Evolutionary conservation across 768 basidiomycete species (phyloP), one percentile per base, ranked within the genome.

Genomic region (Boletus huronensis): DNA sequence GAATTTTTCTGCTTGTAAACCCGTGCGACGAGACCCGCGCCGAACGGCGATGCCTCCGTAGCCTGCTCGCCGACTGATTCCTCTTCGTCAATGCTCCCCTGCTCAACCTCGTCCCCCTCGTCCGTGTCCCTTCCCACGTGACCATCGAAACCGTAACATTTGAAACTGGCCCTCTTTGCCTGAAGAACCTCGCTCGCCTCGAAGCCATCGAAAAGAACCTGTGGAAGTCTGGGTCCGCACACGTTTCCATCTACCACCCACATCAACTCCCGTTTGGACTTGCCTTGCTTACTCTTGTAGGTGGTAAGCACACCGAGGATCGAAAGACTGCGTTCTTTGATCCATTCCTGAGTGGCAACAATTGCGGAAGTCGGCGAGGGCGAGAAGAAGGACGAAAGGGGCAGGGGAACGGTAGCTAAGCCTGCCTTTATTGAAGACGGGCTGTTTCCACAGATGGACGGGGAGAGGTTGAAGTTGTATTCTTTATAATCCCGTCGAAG

Each of bases 401-500:
- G 76, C 5, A 89, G 64, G 3, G 93, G 94, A 17, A 98, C 88
- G 3, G 92, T 89, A 1, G 91, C 82, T 13, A 99, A 73, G 6
- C 96, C 94, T 1, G 84, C 84, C 53, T 79, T 80, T 38, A 91
- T 74, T 8, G 72, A 64, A 28, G 70, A 62, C 8, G 63, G 54
- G 17, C 65, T 68, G 0, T 69, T 55, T 44, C 54, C 57, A 23
- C 52, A 48, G 34, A 70, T 44, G 31, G 57, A 46, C 11, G 59
- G 17, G 1, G 75, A 65, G 3, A 85, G 78, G 0, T 74, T 70
- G 54, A 82, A 70, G 1, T 70, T 66, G 64, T 93, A 96, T 59
- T 96, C 85, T 69, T 99, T 98, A 77, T 94, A 99, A 72, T 99
- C 97, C n/a, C 97, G 76, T 13, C 93, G 79, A 5, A 99, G 79